Evolutionary conservation across 306 rosid genomes (phyloP), one percentile per base, ranked within the genome.

Genomic region (Carpinus fangiana): DNA sequence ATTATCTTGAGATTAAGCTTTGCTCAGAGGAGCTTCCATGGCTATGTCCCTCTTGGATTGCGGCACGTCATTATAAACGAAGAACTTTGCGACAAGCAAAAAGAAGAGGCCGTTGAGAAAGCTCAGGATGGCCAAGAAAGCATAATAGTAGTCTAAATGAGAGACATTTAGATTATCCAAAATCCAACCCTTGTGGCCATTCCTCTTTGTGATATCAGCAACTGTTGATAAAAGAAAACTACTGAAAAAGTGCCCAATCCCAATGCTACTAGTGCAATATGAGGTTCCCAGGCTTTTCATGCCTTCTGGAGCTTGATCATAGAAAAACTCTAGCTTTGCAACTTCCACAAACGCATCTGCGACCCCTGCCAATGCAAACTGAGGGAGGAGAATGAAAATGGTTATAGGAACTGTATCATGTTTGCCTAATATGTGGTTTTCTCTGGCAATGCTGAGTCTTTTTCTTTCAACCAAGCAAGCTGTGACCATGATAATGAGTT

Each of bases 231-330:
- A 81, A 69, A 94, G 26, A 69, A 90, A 87, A 60, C 86, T 89
- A 69, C 94, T 85, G 2, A 92, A 84, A 31, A 94, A 90, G 62
- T 84, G 78, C 50, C 97, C 98, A 43, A 89, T 53, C 6, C 94
- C 98, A 54, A 86, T 12, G 72, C 88, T 84, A 54, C 88, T 90
- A 0, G 92, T 85, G 82, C 74, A 90, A 76, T 84, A 94, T 11
- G 96, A 82, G 14, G 93, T 88, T 34, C 97, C 98, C 5, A 94
- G 82, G 70, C 97, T 94, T 64, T 94, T 92, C 94, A 89, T 88
- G 73, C 86, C 83, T 59, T 86, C 80, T 5, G 98, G 98, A 12
- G 97, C 96, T 73, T 94, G 98, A 76, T 90, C 96, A 36, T 92
- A 94, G 84, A 94, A 94, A 21, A 92, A 80, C 83, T 94, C 98